Evolutionary conservation across 1,284 basidiomycete species (phyloP), one percentile per base, ranked within the genome.

Genomic region (Puccinia horiana): DNA sequence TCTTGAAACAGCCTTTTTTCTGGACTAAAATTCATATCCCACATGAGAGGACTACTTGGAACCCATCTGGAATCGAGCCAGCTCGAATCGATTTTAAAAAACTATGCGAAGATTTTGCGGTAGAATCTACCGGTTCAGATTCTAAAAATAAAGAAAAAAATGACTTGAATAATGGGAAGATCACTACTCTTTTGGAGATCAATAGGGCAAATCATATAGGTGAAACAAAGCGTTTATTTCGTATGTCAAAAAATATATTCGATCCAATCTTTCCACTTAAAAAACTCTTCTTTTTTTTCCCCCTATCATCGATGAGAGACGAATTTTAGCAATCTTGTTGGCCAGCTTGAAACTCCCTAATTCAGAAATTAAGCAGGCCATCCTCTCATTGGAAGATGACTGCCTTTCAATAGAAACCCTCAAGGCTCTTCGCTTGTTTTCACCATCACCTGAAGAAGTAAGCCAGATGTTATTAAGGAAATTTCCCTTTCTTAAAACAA

Each of bases 161-260:
- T 86, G 89, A 90, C 84, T 89, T 89, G 83, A 88, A 92, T 0
- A 91, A 91, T 74, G 72, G 72, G 32, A 74, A 74, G 49, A 56
- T 56, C 35, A 56, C 52, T 0, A 93, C 93, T 0, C 86, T 95
- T 44, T 87, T 96, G 56, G 92, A 94, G 85, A 92, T 93, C 70
- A 92, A 91, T 14, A 89, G 93, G n/a, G 93, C 94, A 1, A 94
- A 94, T 84, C 93, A 95, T 85, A 89, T 95, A 84, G 92, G 93
- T 92, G 84, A 84, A 90, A 49, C 86, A 47, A 78, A 20, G 32
- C 61, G 44, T 29, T 77, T 29, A 42, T 47, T 32, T 74, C 40
- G 49, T 56, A 40, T 40, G 58, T 18, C 69, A 44, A 8, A 40
- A 63, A 40, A 29, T 80, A 56, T 63, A 74, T 67, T 40, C 12